Evolutionary conservation across 192 early-diverging fungal genomes (phyloP).

Genomic region (Powellomyces hirtus): DNA sequence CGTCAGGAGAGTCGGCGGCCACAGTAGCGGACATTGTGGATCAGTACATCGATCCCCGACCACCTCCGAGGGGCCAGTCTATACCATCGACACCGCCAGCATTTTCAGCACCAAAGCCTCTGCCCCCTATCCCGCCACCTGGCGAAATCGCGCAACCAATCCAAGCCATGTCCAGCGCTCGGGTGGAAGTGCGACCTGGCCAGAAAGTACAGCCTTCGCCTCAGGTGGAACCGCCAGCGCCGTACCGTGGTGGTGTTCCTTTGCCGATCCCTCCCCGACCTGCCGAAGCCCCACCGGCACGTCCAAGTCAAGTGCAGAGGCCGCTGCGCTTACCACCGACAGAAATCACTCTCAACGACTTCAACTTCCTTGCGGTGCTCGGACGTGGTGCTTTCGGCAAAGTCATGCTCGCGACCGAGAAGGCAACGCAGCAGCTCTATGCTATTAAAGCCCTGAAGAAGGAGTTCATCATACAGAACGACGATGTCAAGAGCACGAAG

Average conservation of each 20-base stretch:
- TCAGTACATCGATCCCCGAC: not conserved
- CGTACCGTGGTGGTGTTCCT: conserved; percentile 7
- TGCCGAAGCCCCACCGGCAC: not conserved
- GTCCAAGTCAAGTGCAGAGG: not conserved
- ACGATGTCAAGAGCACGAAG: conserved; percentile 76
- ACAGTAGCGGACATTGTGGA: not conserved
- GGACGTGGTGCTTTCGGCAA: conserved; percentile 99
- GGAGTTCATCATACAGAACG: conserved; percentile 95
- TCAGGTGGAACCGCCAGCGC: not conserved
- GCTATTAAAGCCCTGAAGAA: conserved; percentile 98
- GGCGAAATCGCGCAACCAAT: not conserved
- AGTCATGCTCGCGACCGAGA: conserved; percentile 96
- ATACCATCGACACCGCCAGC: not conserved
- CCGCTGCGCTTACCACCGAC: conserved; percentile 16
- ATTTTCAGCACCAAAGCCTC: not conserved
- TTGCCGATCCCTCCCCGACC: conserved; percentile 19
- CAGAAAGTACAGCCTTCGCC: not conserved
- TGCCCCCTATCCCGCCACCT: conserved; percentile 6
- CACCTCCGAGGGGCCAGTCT: conserved; percentile 6
- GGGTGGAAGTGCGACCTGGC: not conserved
- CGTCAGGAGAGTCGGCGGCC: not conserved
- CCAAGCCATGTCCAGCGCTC: not conserved
- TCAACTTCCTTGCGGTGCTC: conserved; percentile 73
- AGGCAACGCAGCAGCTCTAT: conserved; percentile 70
- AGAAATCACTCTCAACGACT: conserved; percentile 48